Conservation (phyloP, 192 early-diverging fungal genomes). For the Mortierella antarctica region DNA sequence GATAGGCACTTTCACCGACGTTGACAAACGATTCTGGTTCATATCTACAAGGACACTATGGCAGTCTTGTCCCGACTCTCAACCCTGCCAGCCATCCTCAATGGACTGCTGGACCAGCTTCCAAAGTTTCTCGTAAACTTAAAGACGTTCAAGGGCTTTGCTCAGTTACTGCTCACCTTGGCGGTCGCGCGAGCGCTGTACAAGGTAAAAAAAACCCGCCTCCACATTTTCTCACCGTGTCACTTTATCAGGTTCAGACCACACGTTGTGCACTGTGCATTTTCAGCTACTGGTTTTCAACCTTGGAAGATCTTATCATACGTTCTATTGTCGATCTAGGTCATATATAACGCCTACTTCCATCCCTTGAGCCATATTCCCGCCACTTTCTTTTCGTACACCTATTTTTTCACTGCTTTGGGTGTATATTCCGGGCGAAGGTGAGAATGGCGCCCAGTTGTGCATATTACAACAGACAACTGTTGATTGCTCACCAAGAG, state of each 20-base stretch:
- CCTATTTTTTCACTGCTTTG: constrained; percentile 19
- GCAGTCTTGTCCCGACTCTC: constrained; percentile 19
- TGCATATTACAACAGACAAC: neutral
- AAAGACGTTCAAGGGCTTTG: constrained; percentile 5
- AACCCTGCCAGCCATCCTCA: neutral
- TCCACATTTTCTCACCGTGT: neutral
- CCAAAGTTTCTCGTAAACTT: constrained; percentile 17
- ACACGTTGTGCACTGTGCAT: too few relatives aligned
- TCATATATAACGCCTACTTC: constrained; percentile 22
- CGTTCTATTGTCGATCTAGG: neutral
- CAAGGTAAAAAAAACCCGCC: constrained; percentile 12
- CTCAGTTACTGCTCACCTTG: constrained; percentile 8
- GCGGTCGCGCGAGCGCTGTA: constrained; percentile 5
- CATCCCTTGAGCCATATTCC: constrained; percentile 38
- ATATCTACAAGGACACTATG: constrained; percentile 1
- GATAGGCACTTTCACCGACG: too few relatives aligned
- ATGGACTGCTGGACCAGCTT: constrained; percentile 18
- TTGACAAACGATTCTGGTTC: neutral
- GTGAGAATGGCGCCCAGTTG: neutral
- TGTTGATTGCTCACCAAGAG: neutral
- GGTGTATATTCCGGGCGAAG: constrained; percentile 20
- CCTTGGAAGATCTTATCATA: neutral
- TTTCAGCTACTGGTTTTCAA: neutral
- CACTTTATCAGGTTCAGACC: constrained; percentile 3
- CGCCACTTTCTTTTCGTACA: constrained; percentile 2